phyloP scores from a whole-genome alignment of 2,329 filamentous ascomycete species.

The Cercospora nicotianae region DNA sequence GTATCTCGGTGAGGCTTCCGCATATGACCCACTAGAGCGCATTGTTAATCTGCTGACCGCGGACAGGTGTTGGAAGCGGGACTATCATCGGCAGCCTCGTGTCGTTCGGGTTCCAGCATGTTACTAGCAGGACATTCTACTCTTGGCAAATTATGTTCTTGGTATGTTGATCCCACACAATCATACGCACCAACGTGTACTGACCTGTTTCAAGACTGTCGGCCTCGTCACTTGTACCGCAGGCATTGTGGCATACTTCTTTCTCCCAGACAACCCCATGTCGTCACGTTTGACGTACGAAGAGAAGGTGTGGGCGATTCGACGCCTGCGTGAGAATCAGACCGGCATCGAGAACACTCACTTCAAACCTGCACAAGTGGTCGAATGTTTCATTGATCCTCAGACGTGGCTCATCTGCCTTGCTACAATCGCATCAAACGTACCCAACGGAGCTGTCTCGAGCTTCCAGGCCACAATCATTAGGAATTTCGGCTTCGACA shows the following conservation, averaged over 20 bases:
- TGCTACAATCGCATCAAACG: conserved; percentile 36
- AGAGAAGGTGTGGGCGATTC: conserved; percentile 39
- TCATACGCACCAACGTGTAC: background rate
- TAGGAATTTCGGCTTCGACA: conserved; percentile 36
- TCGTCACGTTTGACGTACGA: conserved; percentile 31
- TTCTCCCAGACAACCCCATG: conserved; percentile 38
- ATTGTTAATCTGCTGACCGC: background rate
- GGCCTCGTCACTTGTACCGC: conserved; percentile 46
- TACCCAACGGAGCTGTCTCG: conserved; percentile 47
- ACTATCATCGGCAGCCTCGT: conserved; percentile 58
- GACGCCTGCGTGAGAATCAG: conserved; percentile 49
- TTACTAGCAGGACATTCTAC: conserved; percentile 38
- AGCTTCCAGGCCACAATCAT: conserved; percentile 41
- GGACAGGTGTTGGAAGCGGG: conserved; percentile 45
- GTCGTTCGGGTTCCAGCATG: conserved; percentile 58
- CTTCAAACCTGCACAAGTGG: conserved; percentile 50
- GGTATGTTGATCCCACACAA: conserved; percentile 22
- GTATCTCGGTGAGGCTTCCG: conserved; percentile 56
- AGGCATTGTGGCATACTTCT: conserved; percentile 36
- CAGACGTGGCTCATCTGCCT: conserved; percentile 48
- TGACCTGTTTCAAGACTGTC: conserved; percentile 28
- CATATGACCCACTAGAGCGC: too few relatives aligned
- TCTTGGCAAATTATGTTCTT: conserved; percentile 57
- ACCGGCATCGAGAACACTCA: conserved; percentile 55
- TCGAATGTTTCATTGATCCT: conserved; percentile 48